Conservation (phyloP, 2,329 filamentous ascomycete species). For the Colletotrichum incanum region DNA sequence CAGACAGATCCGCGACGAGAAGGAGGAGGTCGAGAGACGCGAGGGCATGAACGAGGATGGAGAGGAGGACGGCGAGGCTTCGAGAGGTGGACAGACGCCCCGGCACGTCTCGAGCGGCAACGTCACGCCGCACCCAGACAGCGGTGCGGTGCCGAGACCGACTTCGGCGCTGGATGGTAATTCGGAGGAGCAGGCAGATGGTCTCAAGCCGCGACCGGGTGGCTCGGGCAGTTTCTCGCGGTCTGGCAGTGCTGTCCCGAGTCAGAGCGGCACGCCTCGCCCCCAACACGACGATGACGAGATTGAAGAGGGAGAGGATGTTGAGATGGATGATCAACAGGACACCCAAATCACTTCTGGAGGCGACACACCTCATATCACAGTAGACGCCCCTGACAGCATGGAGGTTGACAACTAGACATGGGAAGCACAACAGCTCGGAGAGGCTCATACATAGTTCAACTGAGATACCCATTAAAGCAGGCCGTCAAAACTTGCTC, state of each 20-base stretch:
- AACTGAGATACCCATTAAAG: constrained; percentile 42
- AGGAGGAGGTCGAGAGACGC: constrained; percentile 91
- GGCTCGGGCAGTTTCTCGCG: constrained; percentile 49
- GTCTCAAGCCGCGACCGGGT: constrained; percentile 41
- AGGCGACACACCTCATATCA: constrained; percentile 65
- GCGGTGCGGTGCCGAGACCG: constrained; percentile 52
- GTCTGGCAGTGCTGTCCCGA: constrained; percentile 57
- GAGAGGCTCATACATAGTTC: constrained; percentile 23
- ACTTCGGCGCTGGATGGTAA: constrained; percentile 53
- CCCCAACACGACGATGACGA: constrained; percentile 51
- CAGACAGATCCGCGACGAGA: constrained; percentile 91
- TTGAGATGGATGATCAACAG: constrained; percentile 70
- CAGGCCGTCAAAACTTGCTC: not conserved
- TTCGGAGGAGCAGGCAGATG: constrained; percentile 51
- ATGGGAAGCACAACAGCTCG: not conserved
- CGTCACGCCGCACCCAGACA: constrained; percentile 66
- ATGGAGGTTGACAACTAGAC: constrained; percentile 73
- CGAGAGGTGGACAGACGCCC: constrained; percentile 65
- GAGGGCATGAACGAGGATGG: constrained; percentile 84
- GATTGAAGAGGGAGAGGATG: constrained; percentile 67
- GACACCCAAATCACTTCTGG: constrained; percentile 53
- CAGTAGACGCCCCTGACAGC: constrained; percentile 66
- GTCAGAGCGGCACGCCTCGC: constrained; percentile 56
- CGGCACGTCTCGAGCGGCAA: constrained; percentile 66
- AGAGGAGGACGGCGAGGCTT: constrained; percentile 70